Conservation (phyloP, 2,329 filamentous ascomycete species). For the Rutstroemia sp. region DNA sequence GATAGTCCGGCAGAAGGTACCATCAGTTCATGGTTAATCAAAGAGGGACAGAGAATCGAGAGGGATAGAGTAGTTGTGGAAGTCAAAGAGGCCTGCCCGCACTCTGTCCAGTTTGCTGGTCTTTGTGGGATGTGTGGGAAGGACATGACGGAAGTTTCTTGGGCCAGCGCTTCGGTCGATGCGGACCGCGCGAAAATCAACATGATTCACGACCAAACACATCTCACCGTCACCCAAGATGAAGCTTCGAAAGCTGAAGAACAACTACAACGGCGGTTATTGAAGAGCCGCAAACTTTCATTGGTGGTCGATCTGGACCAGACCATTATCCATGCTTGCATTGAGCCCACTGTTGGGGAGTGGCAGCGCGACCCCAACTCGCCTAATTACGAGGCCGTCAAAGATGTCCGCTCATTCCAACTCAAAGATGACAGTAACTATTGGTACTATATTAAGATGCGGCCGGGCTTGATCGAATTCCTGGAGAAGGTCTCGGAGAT, state of each 20-base stretch:
- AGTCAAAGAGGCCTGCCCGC: slow-evolving; percentile 84
- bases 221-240: slow-evolving; percentile 73
- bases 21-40: slow-evolving; percentile 69
- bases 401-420: slow-evolving; percentile 83
- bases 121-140: slow-evolving; percentile 89
- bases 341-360: slow-evolving; percentile 91
- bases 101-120: slow-evolving; percentile 85
- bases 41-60: slow-evolving; percentile 55
- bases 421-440: slow-evolving; percentile 81
- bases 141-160: slow-evolving; percentile 89
- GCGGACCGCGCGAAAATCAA: slow-evolving; percentile 85
- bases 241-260: slow-evolving; percentile 79
- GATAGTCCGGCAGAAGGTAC: slow-evolving; percentile 78
- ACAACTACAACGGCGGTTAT: slow-evolving; percentile 74
- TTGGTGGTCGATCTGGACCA: slow-evolving; percentile 96
- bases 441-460: slow-evolving; percentile 98
- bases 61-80: slow-evolving; percentile 56
- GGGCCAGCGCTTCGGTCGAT: slow-evolving; percentile 72
- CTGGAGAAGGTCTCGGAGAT: slow-evolving; percentile 67
- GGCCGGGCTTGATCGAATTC: slow-evolving; percentile 77
- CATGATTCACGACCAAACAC: slow-evolving; percentile 87
- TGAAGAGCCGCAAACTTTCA: slow-evolving; percentile 76
- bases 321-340: slow-evolving; percentile 96
- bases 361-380: slow-evolving; percentile 87
- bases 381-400: slow-evolving; percentile 85